A percentile compares a stretch with the other conserved stretches of the same genome.
phyloP scores from a whole-genome alignment of 148 eudicot species.

The Polygonum maritimum region DNA sequence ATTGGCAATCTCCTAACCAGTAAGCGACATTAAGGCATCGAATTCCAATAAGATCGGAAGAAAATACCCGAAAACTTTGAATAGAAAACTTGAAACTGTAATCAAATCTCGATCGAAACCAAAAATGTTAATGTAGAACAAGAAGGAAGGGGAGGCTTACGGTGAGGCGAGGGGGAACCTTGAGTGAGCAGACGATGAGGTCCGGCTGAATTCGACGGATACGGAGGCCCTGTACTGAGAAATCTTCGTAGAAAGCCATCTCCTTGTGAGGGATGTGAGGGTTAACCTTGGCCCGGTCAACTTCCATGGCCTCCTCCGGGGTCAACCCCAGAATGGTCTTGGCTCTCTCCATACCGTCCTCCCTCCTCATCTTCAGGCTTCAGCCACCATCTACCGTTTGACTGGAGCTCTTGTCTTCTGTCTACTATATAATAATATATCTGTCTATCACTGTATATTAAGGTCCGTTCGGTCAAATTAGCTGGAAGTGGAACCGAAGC shows the following conservation, averaged over 20 bases:
- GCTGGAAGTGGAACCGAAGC: too few relatives aligned
- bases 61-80: neutral
- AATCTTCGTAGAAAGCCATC: constrained; percentile 41
- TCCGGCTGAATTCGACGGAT: constrained; percentile 51
- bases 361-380: neutral
- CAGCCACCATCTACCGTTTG: neutral
- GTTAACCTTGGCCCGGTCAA: constrained; percentile 25
- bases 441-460: too few relatives aligned
- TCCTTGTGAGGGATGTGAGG: constrained; percentile 32
- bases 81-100: neutral
- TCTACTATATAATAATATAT: too few relatives aligned
- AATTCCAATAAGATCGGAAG: neutral
- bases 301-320: constrained; percentile 22
- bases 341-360: constrained; percentile 31
- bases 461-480: too few relatives aligned
- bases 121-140: neutral
- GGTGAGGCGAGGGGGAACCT: constrained; percentile 51
- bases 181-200: constrained; percentile 40
- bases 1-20: too few relatives aligned
- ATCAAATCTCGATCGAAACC: neutral
- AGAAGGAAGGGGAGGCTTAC: constrained; percentile 20
- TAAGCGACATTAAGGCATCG: neutral
- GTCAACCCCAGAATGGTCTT: constrained; percentile 23
- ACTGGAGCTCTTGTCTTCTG: neutral
- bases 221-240: constrained; percentile 36